Conservation (phyloP, 768 basidiomycete species). For the Rossbeevera mucosa region DNA sequence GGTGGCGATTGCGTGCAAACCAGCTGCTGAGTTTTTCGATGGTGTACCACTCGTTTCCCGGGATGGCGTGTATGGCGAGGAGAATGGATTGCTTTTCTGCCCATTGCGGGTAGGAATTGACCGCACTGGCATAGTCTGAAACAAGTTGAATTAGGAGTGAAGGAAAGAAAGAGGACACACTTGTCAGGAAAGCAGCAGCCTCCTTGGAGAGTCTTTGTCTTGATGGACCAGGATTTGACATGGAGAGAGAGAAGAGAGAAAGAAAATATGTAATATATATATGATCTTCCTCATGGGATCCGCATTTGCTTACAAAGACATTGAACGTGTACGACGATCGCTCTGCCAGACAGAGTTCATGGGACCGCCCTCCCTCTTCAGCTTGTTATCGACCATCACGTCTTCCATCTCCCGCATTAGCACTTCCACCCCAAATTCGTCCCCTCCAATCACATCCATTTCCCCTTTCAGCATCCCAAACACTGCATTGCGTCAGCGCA, state of each 20-base stretch:
- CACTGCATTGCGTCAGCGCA: slow-evolving; percentile 31
- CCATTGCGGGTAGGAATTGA: slow-evolving; percentile 12
- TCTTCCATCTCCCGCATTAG: slow-evolving; percentile 59
- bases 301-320: slow-evolving; percentile 24
- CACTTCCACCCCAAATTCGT: slow-evolving; percentile 35
- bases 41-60: slow-evolving; percentile 21
- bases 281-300: slow-evolving; percentile 8
- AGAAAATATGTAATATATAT: not conserved
- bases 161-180: not conserved
- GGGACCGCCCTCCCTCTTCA: slow-evolving; percentile 55
- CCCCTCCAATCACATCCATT: slow-evolving; percentile 36
- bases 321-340: slow-evolving; percentile 23
- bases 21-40: slow-evolving; percentile 16
- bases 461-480: slow-evolving; percentile 51
- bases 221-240: slow-evolving; percentile 6
- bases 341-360: slow-evolving; percentile 50
- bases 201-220: slow-evolving; percentile 1
- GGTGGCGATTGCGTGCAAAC: slow-evolving; percentile 22
- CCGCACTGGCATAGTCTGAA: slow-evolving; percentile 18
- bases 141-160: not conserved
- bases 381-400: slow-evolving; percentile 57
- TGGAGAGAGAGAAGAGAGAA: not conserved
- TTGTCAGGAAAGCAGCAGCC: slow-evolving; percentile 1
- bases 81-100: slow-evolving; percentile 16
- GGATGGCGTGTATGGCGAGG: slow-evolving; percentile 10